Evolutionary conservation across 305 asterid genomes (phyloP).

Genomic region (Fraxinus nigra): DNA sequence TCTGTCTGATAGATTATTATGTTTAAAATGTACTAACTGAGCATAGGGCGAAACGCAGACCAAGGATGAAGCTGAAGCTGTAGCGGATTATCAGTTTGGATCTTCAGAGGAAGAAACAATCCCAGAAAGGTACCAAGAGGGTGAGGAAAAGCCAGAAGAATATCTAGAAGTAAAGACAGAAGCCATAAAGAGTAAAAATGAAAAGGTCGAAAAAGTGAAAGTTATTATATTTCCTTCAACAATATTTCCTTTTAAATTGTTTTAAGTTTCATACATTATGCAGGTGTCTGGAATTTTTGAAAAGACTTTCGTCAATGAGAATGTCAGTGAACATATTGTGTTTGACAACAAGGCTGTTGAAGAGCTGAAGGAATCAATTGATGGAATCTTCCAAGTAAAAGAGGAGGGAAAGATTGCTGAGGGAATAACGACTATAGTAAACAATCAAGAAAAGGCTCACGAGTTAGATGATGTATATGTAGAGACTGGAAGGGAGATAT

Average conservation of each 20-base stretch:
- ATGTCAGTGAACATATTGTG: conserved; percentile 14
- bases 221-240: conserved; percentile 13
- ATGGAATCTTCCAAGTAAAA: conserved; percentile 25
- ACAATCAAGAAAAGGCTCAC: conserved; percentile 24
- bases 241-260: conserved; percentile 15
- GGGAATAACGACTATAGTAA: conserved; percentile 21
- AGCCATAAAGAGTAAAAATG: conserved; percentile 23
- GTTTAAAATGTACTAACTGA: conserved; percentile 19
- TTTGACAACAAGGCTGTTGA: conserved; percentile 7
- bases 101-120: conserved; percentile 33
- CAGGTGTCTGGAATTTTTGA: conserved; percentile 27
- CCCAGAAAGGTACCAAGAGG: conserved; percentile 29
- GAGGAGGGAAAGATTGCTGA: conserved; percentile 28
- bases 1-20: neutral
- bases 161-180: conserved; percentile 15
- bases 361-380: conserved; percentile 20
- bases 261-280: conserved; percentile 19
- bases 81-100: conserved; percentile 23
- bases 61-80: conserved; percentile 31
- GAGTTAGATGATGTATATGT: conserved; percentile 21
- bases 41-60: conserved; percentile 28
- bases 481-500: conserved; percentile 21
- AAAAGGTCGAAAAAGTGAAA: conserved; percentile 21
- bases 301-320: conserved; percentile 14
- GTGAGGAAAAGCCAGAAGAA: conserved; percentile 30